Base-by-base conservation (phyloP, 2,329 filamentous ascomycete species). In the Neodidymelliopsis sp. region DNA sequence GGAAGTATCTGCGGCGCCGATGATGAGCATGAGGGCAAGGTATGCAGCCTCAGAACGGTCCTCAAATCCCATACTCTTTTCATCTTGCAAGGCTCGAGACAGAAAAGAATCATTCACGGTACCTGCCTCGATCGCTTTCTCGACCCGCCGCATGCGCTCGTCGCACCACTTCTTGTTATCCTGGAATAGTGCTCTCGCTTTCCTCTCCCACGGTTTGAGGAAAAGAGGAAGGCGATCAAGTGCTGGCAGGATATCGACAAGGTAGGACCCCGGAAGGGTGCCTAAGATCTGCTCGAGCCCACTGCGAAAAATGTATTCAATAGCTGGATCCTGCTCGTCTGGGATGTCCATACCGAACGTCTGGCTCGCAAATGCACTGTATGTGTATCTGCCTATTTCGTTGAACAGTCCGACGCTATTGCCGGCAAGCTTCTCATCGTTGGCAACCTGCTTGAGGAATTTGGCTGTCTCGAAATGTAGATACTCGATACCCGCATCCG, bases 1-100 rank as follows among this genome's bases (percentile, higher is more conserved):
- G 6, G 33, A 40, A 7, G 45, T 53, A 11, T 49, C 40, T 38
- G 45, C 50, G 12, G 45, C 45, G 25, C 44, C 50, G 2, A 49
- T 49, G n/a, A 53, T 53, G 24, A 53, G 44, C 49, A 45, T 49
- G 7, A 53, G 28, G n/a, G 49, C 49, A 7, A 53, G 35, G 19
- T 53, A 53, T 10, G 49, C 42, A 27, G 49, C 49, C 6, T 53
- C 43, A 4, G 42, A 47, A 5, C 22, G 22, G 16, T 48, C 38
- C 6, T 27, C 22, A 11, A 43, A 48, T 3, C 43, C 38, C 38
- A 44, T 53, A 4, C 30, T 24, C 13, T 48, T 47, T 31, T 48
- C 49, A 11, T 53, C 43, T 18, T 43, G 29, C 8, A 53, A 18
- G 3, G 49, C 30, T 2, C 44, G 33, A 9, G 40, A 20, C 3